Evolutionary conservation across 352 stramenopile species (phyloP).

Genomic region (Pythium scleroteichum): DNA sequence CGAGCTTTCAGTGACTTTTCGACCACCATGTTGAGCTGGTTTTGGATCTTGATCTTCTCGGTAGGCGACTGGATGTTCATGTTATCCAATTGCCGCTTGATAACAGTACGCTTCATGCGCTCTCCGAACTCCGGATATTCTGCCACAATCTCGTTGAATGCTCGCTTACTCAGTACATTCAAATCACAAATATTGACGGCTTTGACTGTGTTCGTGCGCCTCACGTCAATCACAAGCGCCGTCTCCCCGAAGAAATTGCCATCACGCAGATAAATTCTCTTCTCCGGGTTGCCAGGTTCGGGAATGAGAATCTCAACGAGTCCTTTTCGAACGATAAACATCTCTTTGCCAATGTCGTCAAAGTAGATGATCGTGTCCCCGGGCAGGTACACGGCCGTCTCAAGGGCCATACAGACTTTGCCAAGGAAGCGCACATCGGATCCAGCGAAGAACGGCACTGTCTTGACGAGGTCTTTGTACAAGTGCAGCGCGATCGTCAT

Average conservation of each 20-base stretch:
- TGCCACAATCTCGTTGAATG: constrained; percentile 81
- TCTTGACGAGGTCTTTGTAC: constrained; percentile 81
- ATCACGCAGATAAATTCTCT: constrained; percentile 71
- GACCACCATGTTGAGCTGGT: constrained; percentile 74
- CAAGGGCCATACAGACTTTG: constrained; percentile 75
- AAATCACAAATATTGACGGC: constrained; percentile 80
- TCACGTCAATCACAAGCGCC: constrained; percentile 77
- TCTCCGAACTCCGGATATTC: constrained; percentile 82
- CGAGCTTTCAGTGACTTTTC: constrained; percentile 79
- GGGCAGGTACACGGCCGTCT: constrained; percentile 77
- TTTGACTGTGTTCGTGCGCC: constrained; percentile 73
- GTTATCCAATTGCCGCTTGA: constrained; percentile 81
- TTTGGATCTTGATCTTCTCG: constrained; percentile 77
- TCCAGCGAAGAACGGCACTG: constrained; percentile 77
- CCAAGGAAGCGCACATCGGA: constrained; percentile 72
- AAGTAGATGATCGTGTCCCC: constrained; percentile 82
- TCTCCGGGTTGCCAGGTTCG: constrained; percentile 46
- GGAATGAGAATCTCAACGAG: constrained; percentile 77
- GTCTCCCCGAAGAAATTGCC: constrained; percentile 81
- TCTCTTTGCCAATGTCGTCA: constrained; percentile 81
- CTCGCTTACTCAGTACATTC: constrained; percentile 74
- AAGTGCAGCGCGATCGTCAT: constrained; percentile 78
- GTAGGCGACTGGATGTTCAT: constrained; percentile 80
- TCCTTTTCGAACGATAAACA: constrained; percentile 88
- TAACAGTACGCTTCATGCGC: constrained; percentile 79